Conservation (phyloP, 768 basidiomycete species). For the Russula olivacea region DNA sequence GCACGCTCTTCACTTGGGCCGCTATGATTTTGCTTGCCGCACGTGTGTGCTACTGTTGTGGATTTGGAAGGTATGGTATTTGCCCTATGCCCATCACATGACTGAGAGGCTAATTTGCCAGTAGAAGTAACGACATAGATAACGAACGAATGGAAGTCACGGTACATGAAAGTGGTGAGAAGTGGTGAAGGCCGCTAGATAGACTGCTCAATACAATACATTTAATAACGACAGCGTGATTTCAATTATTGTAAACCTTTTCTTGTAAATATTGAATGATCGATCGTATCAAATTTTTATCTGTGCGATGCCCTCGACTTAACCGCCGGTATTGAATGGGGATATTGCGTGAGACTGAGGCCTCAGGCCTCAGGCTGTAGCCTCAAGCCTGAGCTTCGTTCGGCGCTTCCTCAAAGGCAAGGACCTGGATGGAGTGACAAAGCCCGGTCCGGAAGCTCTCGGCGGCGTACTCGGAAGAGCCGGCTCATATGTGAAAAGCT, state of each 20-base stretch:
- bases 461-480: not conserved
- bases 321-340: not conserved
- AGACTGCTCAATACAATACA: not conserved
- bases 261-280: not conserved
- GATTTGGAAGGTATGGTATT: slow-evolving; percentile 27
- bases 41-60: slow-evolving; percentile 62
- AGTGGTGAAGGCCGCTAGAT: no score
- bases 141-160: not conserved
- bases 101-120: not conserved
- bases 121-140: not conserved
- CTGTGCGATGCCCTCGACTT: not conserved
- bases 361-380: not conserved
- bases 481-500: not conserved
- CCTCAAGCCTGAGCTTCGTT: not conserved
- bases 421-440: no score
- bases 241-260: not conserved
- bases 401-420: not conserved
- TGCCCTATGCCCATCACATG: not conserved
- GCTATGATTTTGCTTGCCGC: slow-evolving; percentile 57
- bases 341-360: not conserved
- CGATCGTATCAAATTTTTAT: not conserved
- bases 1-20: slow-evolving; percentile 51
- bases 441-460: not conserved
- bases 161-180: not conserved
- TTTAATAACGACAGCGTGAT: not conserved